A percentile compares a stretch with the other conserved stretches of the same genome.
Evolutionary conservation across 2,329 filamentous ascomycete genomes (phyloP).

Genomic region (Phyllosticta citrichinensis): DNA sequence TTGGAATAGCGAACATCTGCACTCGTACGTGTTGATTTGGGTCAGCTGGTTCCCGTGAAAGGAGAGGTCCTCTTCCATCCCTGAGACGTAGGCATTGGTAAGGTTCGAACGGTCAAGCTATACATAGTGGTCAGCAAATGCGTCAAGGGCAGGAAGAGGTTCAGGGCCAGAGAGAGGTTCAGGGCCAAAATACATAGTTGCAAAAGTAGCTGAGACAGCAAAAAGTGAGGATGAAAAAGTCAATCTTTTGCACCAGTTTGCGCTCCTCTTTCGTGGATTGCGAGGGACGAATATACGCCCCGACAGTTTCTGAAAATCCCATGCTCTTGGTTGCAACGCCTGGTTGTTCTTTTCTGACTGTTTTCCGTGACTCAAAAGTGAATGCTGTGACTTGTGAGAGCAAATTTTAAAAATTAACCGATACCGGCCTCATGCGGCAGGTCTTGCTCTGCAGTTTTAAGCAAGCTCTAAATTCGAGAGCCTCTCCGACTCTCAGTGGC

Average conservation of each 20-base stretch:
- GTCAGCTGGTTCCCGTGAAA: constrained; percentile 33
- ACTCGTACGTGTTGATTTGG: constrained; percentile 38
- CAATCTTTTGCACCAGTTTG: constrained; percentile 47
- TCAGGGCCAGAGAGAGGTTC: background rate
- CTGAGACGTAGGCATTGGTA: constrained; percentile 33
- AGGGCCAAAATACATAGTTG: constrained; percentile 17
- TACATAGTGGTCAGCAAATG: constrained; percentile 11
- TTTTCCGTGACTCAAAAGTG: background rate
- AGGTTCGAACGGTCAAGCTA: constrained; percentile 31
- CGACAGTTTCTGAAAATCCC: background rate
- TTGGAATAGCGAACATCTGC: constrained; percentile 24
- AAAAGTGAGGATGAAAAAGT: constrained; percentile 56
- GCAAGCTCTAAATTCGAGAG: background rate
- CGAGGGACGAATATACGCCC: constrained; percentile 24
- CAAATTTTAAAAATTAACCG: constrained; percentile 1
- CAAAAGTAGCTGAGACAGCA: constrained; percentile 43
- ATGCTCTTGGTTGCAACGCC: background rate
- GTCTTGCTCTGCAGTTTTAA: background rate
- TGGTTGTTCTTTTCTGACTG: background rate
- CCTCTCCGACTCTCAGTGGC: background rate
- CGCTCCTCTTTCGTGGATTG: constrained; percentile 29
- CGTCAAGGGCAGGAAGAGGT: background rate
- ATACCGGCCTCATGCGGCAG: background rate
- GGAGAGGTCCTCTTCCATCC: constrained; percentile 32
- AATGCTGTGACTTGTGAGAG: background rate